Evolutionary conservation across 2,329 filamentous ascomycete genomes (phyloP), one percentile per base, ranked within the genome.

Genomic region (Xenosphaeropsis pyriputrescens): DNA sequence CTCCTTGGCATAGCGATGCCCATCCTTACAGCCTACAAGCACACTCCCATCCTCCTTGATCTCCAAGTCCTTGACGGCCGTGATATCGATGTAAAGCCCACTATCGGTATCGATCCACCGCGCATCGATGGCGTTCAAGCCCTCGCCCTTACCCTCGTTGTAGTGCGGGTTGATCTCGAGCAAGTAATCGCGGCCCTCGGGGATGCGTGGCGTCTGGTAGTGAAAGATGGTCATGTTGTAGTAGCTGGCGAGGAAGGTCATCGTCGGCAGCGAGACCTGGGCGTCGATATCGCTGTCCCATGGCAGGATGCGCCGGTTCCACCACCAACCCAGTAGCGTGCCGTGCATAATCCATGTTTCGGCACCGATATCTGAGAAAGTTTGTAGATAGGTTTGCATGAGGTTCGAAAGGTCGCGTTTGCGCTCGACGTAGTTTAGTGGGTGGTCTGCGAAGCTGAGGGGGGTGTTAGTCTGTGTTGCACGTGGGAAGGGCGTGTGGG

Each of bases 301-400:
- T 1, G 82, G 81, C 57, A 88, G 72, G 52, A 84, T 75, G 58
- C 72, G 57, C 36, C 61, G 67, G 43, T 85, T 88, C 85, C 85
- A 93, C 81, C 82, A 91, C 85, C 85, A 93, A 8, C 84, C 85
- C 16, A 93, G 63, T 37, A 91, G 62, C 11, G 84, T 86, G 37
- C 85, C 85, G 57, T 93, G 85, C 41, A 85, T 83, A 41, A 91
- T 72, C 53, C 53, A 56, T 39, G 53, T 54, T 41, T 56, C 52
- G 7, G 53, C 59, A 3, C 72, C 71, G 41, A 80, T 65, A 18
- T 70, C 64, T 37, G 64, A 59, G 55, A 82, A 79, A 37, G 74
- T 78, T 32, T 68, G 64, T 36, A 91, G 67, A 58, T 89, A 91
- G 36, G 82, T 79, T 46, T 79, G 73, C 44, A 86, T 71, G 49